Evolutionary conservation across 768 basidiomycete species (phyloP).

Genomic region (Amanita exitialis): DNA sequence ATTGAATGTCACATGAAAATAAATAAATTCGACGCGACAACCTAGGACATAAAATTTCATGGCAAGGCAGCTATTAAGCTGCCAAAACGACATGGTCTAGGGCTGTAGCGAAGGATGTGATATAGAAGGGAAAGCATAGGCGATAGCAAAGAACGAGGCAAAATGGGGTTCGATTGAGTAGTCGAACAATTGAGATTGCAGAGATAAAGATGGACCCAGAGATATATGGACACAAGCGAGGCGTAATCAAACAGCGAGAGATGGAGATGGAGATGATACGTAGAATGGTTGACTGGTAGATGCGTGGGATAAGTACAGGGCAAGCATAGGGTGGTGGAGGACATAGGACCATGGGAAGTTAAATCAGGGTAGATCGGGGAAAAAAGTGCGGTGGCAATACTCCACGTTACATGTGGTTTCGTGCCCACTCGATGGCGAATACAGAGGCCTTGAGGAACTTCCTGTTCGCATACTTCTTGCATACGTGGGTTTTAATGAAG

Average conservation of each 20-base stretch:
- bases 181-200: slow-evolving; percentile 8
- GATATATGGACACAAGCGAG: slow-evolving; percentile 14
- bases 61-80: slow-evolving; percentile 12
- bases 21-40: too few species aligned
- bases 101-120: slow-evolving; percentile 3
- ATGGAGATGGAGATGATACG: slow-evolving; percentile 12
- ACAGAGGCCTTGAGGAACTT: slow-evolving; percentile 90
- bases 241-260: slow-evolving; percentile 14
- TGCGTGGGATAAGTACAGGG: slow-evolving; percentile 10
- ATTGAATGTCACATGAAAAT: too few species aligned
- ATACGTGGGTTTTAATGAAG: slow-evolving; percentile 81
- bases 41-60: too few species aligned
- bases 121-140: slow-evolving; percentile 6
- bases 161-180: slow-evolving; percentile 9
- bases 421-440: slow-evolving; percentile 69
- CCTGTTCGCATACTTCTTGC: slow-evolving; percentile 95
- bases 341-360: neutral
- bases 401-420: slow-evolving; percentile 21
- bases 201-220: slow-evolving; percentile 15
- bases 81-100: slow-evolving; percentile 13
- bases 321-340: slow-evolving; percentile 11
- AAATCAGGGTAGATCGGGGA: slow-evolving; percentile 2
- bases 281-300: slow-evolving; percentile 11
- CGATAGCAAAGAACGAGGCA: slow-evolving; percentile 8
- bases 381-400: neutral